Percentiles rank a stretch among this genome's conserved stretches.
These are phyloP conservation scores for Aphanomyces cochlioides DNA, from an alignment of 352 stramenopile genomes.

Conservation along the genomic window DNA sequence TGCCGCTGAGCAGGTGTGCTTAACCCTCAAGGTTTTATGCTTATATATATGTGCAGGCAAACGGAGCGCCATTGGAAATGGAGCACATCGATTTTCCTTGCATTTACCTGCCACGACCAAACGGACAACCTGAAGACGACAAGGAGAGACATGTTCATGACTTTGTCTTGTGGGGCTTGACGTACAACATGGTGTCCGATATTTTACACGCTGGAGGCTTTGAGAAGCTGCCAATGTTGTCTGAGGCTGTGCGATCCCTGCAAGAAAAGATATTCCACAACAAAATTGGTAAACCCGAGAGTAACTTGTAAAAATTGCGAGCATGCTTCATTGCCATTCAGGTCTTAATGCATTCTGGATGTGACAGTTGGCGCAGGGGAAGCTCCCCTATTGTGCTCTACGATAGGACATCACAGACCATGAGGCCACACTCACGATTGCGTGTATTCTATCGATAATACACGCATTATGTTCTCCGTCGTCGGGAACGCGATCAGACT, in stretches of 20 bases:
- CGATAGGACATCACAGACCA: too few relatives aligned
- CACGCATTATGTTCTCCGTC: too few relatives aligned
- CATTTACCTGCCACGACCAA: conserved; percentile 72
- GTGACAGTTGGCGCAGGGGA: too few relatives aligned
- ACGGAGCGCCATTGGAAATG: conserved; percentile 31
- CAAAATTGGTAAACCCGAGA: background rate
- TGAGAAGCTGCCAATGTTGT: conserved; percentile 5
- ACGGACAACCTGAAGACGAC: conserved; percentile 41
- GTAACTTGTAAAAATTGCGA: background rate
- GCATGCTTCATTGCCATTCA: too few relatives aligned
- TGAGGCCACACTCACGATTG: too few relatives aligned
- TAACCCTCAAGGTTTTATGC: background rate
- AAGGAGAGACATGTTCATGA: conserved; percentile 47
- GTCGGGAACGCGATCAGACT: too few relatives aligned
- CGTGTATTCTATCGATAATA: too few relatives aligned
- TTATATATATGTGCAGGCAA: background rate
- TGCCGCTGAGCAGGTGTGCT: conserved; percentile 31
- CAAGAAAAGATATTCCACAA: background rate
- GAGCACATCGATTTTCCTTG: conserved; percentile 60
- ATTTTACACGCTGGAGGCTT: conserved; percentile 41
- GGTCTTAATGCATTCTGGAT: too few relatives aligned
- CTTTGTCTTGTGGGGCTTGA: conserved; percentile 84
- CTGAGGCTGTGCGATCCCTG: background rate
- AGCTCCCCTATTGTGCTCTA: too few relatives aligned
- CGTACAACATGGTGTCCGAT: conserved; percentile 59